These are phyloP conservation scores for Aureobasidium sp. DNA, from an alignment of 2,329 filamentous ascomycete species.

Conservation along the genomic window DNA sequence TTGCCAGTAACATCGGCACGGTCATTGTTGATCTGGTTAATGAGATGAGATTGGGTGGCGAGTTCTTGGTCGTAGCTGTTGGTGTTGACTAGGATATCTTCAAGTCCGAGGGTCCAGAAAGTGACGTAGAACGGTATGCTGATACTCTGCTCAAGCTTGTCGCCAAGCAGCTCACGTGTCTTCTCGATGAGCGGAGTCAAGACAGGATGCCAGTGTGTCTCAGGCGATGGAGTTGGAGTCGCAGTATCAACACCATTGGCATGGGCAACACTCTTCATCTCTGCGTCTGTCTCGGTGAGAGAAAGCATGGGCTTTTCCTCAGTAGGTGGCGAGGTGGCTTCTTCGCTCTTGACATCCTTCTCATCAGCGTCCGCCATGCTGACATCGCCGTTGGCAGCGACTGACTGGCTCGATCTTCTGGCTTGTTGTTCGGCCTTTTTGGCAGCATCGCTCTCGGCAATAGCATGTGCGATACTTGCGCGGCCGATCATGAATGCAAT, in stretches of 20 bases:
- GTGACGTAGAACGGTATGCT: constrained; percentile 77
- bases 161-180: constrained; percentile 55
- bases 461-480: constrained; percentile 61
- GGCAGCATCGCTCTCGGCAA: constrained; percentile 40
- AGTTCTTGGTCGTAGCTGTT: constrained; percentile 73
- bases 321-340: neutral
- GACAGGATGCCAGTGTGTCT: constrained; percentile 54
- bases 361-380: constrained; percentile 39
- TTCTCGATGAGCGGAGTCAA: constrained; percentile 68
- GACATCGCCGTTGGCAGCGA: constrained; percentile 47
- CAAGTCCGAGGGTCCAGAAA: constrained; percentile 85
- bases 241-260: constrained; percentile 14
- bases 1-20: constrained; percentile 64
- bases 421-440: constrained; percentile 29
- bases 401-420: constrained; percentile 18
- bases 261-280: constrained; percentile 13
- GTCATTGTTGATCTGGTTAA: constrained; percentile 61
- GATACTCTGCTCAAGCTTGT: constrained; percentile 61
- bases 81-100: constrained; percentile 71
- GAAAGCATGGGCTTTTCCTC: constrained; percentile 14
- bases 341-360: constrained; percentile 31
- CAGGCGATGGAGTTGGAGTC: constrained; percentile 21
- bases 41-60: constrained; percentile 59
- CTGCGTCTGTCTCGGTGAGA: constrained; percentile 11
- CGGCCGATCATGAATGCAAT: constrained; percentile 82